These are phyloP conservation scores for Solanum lycopersicoides DNA, from an alignment of 257 asterid species.

Conservation along the genomic window DNA sequence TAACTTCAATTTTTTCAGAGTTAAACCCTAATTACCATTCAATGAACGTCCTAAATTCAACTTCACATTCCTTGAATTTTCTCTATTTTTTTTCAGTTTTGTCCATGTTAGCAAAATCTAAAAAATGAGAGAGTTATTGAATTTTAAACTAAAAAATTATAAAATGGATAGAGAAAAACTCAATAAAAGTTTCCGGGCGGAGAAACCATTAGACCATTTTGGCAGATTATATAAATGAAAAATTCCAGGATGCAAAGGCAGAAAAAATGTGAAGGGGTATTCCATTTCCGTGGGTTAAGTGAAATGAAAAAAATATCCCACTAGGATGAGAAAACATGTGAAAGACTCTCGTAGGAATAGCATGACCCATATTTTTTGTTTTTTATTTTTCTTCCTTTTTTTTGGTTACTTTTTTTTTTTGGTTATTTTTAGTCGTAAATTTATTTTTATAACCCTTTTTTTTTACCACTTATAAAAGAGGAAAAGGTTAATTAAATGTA, in stretches of 20 bases:
- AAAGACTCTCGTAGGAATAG: background rate
- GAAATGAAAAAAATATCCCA: conserved; percentile 19
- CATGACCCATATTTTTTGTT: background rate
- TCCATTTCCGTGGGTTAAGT: background rate
- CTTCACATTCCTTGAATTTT: background rate
- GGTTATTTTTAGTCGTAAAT: no score
- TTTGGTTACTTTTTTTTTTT: no score
- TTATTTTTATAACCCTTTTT: background rate
- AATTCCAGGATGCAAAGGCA: background rate
- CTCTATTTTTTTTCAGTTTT: background rate
- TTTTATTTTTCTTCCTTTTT: no score
- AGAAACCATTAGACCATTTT: background rate
- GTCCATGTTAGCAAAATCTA: conserved; percentile 12
- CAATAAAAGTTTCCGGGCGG: background rate
- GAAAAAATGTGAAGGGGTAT: background rate
- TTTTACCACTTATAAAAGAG: background rate
- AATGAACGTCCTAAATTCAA: no score
- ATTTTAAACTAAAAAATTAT: no score
- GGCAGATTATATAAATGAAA: background rate
- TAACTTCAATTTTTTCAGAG: no score
- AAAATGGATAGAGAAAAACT: background rate
- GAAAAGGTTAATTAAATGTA: background rate
- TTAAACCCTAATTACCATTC: no score
- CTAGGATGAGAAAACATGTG: background rate
- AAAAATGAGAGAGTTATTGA: background rate